phyloP scores from a whole-genome alignment of 805 yeast species.

The Yarrowia deformans region DNA sequence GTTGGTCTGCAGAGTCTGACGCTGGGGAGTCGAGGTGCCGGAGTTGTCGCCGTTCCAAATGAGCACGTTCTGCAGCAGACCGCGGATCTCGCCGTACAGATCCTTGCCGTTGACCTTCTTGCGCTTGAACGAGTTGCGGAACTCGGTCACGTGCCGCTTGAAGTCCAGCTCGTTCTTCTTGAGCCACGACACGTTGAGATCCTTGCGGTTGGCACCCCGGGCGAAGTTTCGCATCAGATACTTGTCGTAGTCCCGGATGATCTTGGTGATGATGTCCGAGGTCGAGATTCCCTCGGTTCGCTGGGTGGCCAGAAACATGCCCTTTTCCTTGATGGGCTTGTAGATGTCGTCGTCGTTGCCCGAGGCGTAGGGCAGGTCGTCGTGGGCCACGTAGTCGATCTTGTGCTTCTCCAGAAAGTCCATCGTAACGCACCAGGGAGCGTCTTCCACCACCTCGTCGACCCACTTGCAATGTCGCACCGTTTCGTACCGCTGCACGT shows the following conservation, averaged over 20 bases:
- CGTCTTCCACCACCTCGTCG: constrained; percentile 91
- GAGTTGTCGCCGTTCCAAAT: constrained; percentile 25
- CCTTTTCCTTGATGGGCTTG: constrained; percentile 86
- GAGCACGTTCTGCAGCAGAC: constrained; percentile 46
- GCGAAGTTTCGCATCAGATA: constrained; percentile 97
- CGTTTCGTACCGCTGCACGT: constrained; percentile 89
- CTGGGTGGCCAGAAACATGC: constrained; percentile 92
- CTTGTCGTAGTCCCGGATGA: constrained; percentile 94
- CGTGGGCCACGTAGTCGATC: constrained; percentile 97
- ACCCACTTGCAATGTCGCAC: constrained; percentile 95
- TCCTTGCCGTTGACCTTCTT: constrained; percentile 69
- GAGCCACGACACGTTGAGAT: constrained; percentile 95
- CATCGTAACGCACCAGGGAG: constrained; percentile 94
- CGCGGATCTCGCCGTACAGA: constrained; percentile 75
- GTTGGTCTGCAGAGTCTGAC: constrained; percentile 38
- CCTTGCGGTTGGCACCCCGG: constrained; percentile 96
- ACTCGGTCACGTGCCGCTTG: constrained; percentile 86
- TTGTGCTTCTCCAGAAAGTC: constrained; percentile 78
- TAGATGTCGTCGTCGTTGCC: constrained; percentile 92
- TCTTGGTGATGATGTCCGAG: constrained; percentile 92
- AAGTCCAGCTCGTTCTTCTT: constrained; percentile 95
- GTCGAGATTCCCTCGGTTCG: constrained; percentile 97
- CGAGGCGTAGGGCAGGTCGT: constrained; percentile 92
- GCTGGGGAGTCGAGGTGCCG: constrained; percentile 13
- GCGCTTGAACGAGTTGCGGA: constrained; percentile 83